These are phyloP conservation scores for Kwoniella botswanensis DNA, from an alignment of 768 basidiomycete genomes.

Conservation along the genomic window DNA sequence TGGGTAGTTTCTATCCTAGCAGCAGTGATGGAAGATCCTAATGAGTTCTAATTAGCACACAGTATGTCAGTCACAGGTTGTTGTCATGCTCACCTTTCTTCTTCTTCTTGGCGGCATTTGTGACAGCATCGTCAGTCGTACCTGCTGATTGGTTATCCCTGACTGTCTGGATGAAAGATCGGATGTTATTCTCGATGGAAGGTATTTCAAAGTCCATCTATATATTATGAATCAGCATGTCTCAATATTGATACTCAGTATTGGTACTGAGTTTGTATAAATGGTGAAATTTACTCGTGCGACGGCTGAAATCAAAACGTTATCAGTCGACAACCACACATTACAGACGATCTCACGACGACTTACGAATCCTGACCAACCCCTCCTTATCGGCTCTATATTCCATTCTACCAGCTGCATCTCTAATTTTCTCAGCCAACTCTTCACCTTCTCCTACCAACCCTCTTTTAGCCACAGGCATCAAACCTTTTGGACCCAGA, in stretches of 20 bases:
- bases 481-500: constrained; percentile 84
- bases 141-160: constrained; percentile 33
- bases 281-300: constrained; percentile 36
- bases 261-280: too few relatives aligned
- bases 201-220: constrained; percentile 76
- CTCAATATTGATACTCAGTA: background rate
- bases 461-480: constrained; percentile 93
- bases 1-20: constrained; percentile 83
- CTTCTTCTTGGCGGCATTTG: constrained; percentile 66
- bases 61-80: background rate
- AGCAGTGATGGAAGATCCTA: constrained; percentile 70
- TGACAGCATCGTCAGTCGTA: constrained; percentile 57
- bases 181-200: constrained; percentile 78
- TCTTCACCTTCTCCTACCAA: constrained; percentile 82
- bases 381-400: constrained; percentile 92
- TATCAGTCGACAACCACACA: background rate
- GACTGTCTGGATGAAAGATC: constrained; percentile 67
- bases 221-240: background rate
- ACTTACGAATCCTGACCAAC: constrained; percentile 77
- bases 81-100: constrained; percentile 59
- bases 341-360: background rate
- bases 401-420: constrained; percentile 79
- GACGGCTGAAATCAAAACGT: constrained; percentile 23
- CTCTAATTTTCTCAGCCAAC: constrained; percentile 76
- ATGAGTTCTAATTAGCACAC: constrained; percentile 59